Evolutionary conservation across 805 yeast genomes (phyloP), one percentile per base, ranked within the genome.

Genomic region (Huiozyma naganishii): DNA sequence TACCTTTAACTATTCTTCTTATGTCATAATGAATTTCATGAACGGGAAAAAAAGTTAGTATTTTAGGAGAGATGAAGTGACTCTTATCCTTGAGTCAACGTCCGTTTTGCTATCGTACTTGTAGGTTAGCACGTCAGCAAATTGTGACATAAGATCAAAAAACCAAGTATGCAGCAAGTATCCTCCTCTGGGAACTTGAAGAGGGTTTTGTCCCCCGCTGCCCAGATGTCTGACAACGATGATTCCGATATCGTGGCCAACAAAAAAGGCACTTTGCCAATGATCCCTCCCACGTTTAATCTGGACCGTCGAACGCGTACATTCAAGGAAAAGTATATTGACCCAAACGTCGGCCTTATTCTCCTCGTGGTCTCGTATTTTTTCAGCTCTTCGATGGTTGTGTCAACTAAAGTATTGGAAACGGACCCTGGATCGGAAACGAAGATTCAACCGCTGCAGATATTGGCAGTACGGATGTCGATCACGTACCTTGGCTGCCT

Each of bases 371-470:
- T 73, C 8, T 73, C 88, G 4, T 89, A 83, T 56, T 68, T 84
- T 41, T 82, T 82, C 69, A 84, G 83, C 58, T 78, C 89, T 1
- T 59, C 79, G 27, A 86, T 86, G 95, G 73, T 80, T 5, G 72
- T 81, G 7, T 72, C 83, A 4, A 81, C 94, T 50, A 81, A 85
- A 57, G 63, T 86, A 11, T 62, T 86, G 41, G 84, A 79, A 46
- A 75, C 83, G 1, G 74, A 79, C 44, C 48, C 52, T 9, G 43
- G 41, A 4, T 68, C 67, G 9, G 68, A 45, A 8, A 48, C 65
- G n/a, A 83, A 85, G 6, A 73, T 86, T 50, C 79, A 82, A 55
- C 94, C 95, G 1, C 61, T 83, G 32, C 94, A 87, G 61, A 82
- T 88, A 43, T 67, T 88, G 36, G 74, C 85, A 50, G 79, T 76